Conservation (phyloP, 2,329 filamentous ascomycete species). For the Penicillium carneum region DNA sequence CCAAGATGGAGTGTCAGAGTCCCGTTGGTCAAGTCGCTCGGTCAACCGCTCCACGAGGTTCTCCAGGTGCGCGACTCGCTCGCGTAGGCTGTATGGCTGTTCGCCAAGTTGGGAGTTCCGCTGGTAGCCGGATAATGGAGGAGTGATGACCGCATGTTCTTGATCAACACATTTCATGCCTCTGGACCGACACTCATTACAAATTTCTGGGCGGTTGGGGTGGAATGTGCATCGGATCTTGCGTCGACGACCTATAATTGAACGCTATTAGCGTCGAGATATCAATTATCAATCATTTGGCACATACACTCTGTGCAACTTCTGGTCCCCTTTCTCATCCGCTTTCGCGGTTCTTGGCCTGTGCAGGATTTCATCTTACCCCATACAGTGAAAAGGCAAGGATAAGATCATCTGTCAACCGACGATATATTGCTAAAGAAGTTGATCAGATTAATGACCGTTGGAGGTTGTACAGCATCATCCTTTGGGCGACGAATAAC, state of each 20-base stretch:
- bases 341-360: conserved; percentile 50
- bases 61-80: conserved; percentile 50
- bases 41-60: conserved; percentile 47
- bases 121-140: conserved; percentile 1
- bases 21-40: conserved; percentile 41
- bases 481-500: neutral
- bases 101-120: conserved; percentile 29
- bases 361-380: conserved; percentile 32
- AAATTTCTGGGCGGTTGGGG: conserved; percentile 42
- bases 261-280: neutral
- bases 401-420: neutral
- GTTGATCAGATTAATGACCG: neutral
- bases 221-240: conserved; percentile 55
- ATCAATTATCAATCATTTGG: neutral
- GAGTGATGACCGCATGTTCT: conserved; percentile 37
- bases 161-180: conserved; percentile 52
- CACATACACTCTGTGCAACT: conserved; percentile 52
- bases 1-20: conserved; percentile 12
- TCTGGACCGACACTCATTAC: conserved; percentile 52
- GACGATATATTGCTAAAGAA: neutral
- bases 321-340: conserved; percentile 55
- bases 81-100: conserved; percentile 48
- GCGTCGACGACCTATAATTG: conserved; percentile 45
- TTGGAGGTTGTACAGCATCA: neutral
- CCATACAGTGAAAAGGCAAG: neutral